Percentiles rank a stretch among this genome's conserved stretches.
These are phyloP conservation scores for Ascosphaera aggregata DNA, from an alignment of 2,329 filamentous ascomycete genomes.

Conservation along the genomic window DNA sequence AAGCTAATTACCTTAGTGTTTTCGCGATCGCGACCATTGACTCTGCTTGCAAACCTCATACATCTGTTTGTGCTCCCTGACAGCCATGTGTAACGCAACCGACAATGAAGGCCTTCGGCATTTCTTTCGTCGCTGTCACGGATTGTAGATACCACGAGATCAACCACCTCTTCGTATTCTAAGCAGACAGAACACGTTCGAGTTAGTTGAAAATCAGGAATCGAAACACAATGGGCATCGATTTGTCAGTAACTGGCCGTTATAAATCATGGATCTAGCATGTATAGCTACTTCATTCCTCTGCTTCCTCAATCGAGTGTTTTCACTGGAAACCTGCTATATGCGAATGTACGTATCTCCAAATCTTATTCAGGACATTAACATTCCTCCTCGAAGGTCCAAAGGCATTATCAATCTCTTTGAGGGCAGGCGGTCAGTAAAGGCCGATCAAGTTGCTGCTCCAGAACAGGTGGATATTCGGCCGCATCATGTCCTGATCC, in stretches of 20 bases:
- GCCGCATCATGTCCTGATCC: constrained; percentile 31
- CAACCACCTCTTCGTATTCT: constrained; percentile 9
- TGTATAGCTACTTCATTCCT: constrained; percentile 9
- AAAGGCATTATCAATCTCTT: constrained; percentile 20
- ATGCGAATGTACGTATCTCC: constrained; percentile 7
- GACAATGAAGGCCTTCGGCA: constrained; percentile 9
- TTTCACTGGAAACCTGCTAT: constrained; percentile 9
- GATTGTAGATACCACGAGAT: constrained; percentile 8
- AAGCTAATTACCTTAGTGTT: constrained; percentile 7
- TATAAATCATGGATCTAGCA: no score
- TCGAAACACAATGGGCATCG: no score
- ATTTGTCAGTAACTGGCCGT: no score
- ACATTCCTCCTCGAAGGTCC: constrained; percentile 2
- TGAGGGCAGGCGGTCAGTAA: constrained; percentile 45
- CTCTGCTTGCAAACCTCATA: neutral
- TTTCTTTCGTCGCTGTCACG: constrained; percentile 6
- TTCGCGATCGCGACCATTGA: neutral
- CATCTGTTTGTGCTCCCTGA: constrained; percentile 2
- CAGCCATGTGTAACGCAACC: constrained; percentile 8
- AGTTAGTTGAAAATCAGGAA: neutral
- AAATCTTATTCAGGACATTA: constrained; percentile 9
- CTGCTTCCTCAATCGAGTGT: constrained; percentile 6
- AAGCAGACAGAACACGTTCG: neutral
- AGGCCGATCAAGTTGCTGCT: constrained; percentile 38
- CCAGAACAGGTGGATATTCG: constrained; percentile 39